Conservation (phyloP, 768 basidiomycete genomes). For the Hypholoma fasciculare region DNA sequence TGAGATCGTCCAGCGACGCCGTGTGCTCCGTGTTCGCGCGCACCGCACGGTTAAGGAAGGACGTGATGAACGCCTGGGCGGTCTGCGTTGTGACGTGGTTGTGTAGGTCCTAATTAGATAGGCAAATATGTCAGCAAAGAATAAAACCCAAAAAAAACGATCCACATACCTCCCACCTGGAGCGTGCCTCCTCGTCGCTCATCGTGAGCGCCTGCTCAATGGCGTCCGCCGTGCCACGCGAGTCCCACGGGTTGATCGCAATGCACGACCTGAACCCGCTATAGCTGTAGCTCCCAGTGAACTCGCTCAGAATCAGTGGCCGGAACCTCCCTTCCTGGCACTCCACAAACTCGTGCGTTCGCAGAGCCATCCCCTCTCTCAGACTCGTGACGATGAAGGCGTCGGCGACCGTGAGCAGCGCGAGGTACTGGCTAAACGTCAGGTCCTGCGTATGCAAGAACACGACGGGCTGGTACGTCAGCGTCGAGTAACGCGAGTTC, state of each 20-base stretch:
- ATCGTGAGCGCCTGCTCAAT: slow-evolving; percentile 80
- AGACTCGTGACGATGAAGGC: slow-evolving; percentile 84
- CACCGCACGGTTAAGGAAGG: slow-evolving; percentile 74
- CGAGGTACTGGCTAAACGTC: slow-evolving; percentile 85
- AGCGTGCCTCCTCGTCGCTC: slow-evolving; percentile 67
- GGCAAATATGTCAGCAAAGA: too few species aligned
- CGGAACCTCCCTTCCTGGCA: slow-evolving; percentile 73
- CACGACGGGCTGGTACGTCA: slow-evolving; percentile 87
- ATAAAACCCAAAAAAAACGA: too few species aligned
- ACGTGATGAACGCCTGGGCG: slow-evolving; percentile 79
- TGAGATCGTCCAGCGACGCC: slow-evolving; percentile 19
- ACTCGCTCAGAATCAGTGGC: slow-evolving; percentile 83
- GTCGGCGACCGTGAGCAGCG: slow-evolving; percentile 78
- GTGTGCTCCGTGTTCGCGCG: slow-evolving; percentile 72
- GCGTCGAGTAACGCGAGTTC: slow-evolving; percentile 79
- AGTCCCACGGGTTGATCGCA: slow-evolving; percentile 85
- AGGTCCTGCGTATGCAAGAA: slow-evolving; percentile 85
- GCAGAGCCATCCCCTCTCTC: slow-evolving; percentile 86
- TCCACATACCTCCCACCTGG: slow-evolving; percentile 69
- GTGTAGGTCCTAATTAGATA: slow-evolving; percentile 59
- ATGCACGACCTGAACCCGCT: slow-evolving; percentile 87
- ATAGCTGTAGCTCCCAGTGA: slow-evolving; percentile 85
- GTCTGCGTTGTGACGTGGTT: slow-evolving; percentile 86
- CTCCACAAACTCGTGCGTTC: slow-evolving; percentile 83
- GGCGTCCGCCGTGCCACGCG: slow-evolving; percentile 79